Percentiles rank a stretch among this genome's conserved stretches.
Conservation (phyloP, 345 rosid species). For the Eucalyptus cladocalyx region DNA sequence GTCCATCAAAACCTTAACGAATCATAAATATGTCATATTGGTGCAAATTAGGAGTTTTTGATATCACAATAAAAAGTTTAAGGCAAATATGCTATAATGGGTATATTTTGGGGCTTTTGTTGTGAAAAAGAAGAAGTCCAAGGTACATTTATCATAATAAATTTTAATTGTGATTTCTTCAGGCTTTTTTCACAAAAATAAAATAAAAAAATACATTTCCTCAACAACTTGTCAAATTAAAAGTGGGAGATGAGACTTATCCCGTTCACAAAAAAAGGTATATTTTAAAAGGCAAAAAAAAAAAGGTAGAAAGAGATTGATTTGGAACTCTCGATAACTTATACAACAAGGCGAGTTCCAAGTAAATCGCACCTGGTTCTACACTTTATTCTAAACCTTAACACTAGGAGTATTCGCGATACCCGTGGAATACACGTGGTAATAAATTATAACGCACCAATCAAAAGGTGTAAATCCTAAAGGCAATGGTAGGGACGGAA, state of each 20-base stretch:
- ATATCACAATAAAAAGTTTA: too few relatives aligned
- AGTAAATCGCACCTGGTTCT: neutral
- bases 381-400: neutral
- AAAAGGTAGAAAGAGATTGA: neutral
- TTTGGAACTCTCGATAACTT: neutral
- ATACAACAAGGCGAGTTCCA: neutral
- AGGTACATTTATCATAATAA: too few relatives aligned
- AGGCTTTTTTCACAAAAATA: neutral
- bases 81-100: too few relatives aligned
- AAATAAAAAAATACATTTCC: neutral
- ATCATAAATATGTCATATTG: too few relatives aligned
- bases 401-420: neutral
- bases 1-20: too few relatives aligned
- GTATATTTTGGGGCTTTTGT: too few relatives aligned
- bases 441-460: neutral
- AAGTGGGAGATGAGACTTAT: neutral
- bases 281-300: neutral
- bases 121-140: too few relatives aligned
- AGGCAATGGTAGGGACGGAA: neutral
- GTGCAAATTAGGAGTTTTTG: too few relatives aligned
- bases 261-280: neutral
- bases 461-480: neutral
- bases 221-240: neutral
- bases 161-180: neutral
- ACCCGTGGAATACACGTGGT: neutral